Conservation (phyloP, 1,284 basidiomycete genomes). For the Ustilago crameri region DNA sequence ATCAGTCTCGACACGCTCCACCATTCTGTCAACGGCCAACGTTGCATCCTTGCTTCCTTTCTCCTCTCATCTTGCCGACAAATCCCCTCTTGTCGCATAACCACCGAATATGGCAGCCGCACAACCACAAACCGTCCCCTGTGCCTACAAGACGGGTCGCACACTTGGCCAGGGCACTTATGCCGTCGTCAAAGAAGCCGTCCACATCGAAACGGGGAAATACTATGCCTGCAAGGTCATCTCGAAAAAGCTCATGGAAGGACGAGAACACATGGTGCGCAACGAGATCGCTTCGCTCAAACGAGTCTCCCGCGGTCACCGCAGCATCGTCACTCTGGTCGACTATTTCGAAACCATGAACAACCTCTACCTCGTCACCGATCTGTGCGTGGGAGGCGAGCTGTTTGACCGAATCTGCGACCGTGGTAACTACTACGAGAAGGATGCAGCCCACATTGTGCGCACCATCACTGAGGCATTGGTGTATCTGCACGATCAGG, state of each 20-base stretch:
- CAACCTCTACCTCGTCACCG: conserved; percentile 86
- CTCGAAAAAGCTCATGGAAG: conserved; percentile 93
- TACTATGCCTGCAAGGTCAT: conserved; percentile 71
- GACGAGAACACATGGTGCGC: conserved; percentile 76
- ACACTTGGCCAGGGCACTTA: conserved; percentile 84
- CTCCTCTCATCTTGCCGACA: background rate
- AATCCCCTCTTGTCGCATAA: background rate
- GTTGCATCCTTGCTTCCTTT: background rate
- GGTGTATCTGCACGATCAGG: conserved; percentile 88
- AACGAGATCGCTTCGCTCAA: conserved; percentile 98
- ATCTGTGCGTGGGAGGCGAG: conserved; percentile 96
- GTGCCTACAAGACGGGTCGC: conserved; percentile 67
- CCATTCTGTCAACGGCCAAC: background rate
- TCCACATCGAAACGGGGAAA: conserved; percentile 87
- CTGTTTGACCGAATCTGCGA: conserved; percentile 98
- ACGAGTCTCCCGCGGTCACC: conserved; percentile 88
- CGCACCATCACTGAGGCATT: conserved; percentile 88
- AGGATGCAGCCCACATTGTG: conserved; percentile 90
- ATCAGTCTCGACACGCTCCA: too few species aligned
- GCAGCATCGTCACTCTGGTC: conserved; percentile 77
- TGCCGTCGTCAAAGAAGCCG: conserved; percentile 92
- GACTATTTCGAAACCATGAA: conserved; percentile 99
- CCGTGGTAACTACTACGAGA: conserved; percentile 94
- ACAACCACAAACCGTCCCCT: conserved; percentile 62
- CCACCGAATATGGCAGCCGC: conserved; percentile 22